Evolutionary conservation across 1,139 yeast species (phyloP).

Genomic region (Pichia terricola): DNA sequence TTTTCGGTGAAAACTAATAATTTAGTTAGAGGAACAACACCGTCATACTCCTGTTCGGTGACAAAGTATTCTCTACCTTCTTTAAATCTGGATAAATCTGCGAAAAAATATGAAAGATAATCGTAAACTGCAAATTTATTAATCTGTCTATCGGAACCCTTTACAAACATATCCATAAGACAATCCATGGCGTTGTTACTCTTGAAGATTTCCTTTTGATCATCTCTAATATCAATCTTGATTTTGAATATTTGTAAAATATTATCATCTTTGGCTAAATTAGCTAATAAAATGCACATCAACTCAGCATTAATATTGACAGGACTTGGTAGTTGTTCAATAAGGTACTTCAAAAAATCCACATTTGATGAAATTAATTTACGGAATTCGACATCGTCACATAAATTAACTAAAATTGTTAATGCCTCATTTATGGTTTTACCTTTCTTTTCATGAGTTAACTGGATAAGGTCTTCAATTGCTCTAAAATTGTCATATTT

Average conservation of each 20-base stretch:
- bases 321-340: conserved; percentile 44
- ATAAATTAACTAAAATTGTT: conserved; percentile 73
- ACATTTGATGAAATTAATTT: conserved; percentile 56
- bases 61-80: conserved; percentile 72
- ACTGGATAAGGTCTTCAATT: conserved; percentile 58
- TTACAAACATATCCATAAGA: conserved; percentile 83
- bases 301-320: conserved; percentile 66
- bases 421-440: conserved; percentile 50
- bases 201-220: conserved; percentile 36
- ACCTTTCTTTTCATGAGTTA: conserved; percentile 36
- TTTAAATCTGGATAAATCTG: conserved; percentile 72
- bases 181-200: conserved; percentile 65
- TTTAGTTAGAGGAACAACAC: conserved; percentile 72
- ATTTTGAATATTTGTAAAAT: conserved; percentile 46
- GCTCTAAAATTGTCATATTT: conserved; percentile 63
- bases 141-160: conserved; percentile 64
- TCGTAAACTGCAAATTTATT: conserved; percentile 71
- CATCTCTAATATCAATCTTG: conserved; percentile 27
- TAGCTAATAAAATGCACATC: conserved; percentile 75
- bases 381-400: conserved; percentile 62
- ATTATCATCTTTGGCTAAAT: conserved; percentile 69
- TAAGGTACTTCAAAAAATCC: conserved; percentile 41
- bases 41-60: conserved; percentile 61
- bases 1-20: conserved; percentile 77
- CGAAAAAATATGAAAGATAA: conserved; percentile 79